phyloP scores from a whole-genome alignment of 257 asterid species.

The Parsonsia alboflavescens region DNA sequence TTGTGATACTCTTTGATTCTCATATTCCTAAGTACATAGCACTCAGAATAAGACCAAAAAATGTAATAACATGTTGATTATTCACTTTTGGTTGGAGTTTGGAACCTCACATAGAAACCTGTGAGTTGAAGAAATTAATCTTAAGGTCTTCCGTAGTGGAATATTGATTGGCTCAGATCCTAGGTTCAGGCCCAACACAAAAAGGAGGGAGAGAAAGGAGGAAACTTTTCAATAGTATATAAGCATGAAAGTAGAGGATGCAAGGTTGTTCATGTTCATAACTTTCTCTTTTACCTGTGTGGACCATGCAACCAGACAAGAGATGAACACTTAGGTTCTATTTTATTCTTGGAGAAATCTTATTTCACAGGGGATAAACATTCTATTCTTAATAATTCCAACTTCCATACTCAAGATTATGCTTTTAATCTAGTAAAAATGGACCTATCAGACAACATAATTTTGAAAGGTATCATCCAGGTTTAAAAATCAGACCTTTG shows the following conservation, averaged over 20 bases:
- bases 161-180: not conserved
- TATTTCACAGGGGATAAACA: not conserved
- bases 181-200: not conserved
- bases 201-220: not conserved
- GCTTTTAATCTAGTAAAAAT: not conserved
- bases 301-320: not conserved
- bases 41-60: not conserved
- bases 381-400: not conserved
- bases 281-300: not conserved
- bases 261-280: not conserved
- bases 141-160: not conserved
- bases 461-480: not conserved
- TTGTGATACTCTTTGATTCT: not conserved
- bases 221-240: not conserved
- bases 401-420: not conserved
- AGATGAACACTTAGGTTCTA: not conserved
- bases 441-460: not conserved
- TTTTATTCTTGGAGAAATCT: not conserved
- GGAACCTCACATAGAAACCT: not conserved
- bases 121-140: not conserved
- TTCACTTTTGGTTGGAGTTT: not conserved
- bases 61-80: not conserved
- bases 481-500: conserved; percentile 44
- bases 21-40: not conserved
- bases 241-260: not conserved